Base-by-base conservation (phyloP, 371 early-diverging fungal genomes). In the Lichtheimia hyalospora region DNA sequence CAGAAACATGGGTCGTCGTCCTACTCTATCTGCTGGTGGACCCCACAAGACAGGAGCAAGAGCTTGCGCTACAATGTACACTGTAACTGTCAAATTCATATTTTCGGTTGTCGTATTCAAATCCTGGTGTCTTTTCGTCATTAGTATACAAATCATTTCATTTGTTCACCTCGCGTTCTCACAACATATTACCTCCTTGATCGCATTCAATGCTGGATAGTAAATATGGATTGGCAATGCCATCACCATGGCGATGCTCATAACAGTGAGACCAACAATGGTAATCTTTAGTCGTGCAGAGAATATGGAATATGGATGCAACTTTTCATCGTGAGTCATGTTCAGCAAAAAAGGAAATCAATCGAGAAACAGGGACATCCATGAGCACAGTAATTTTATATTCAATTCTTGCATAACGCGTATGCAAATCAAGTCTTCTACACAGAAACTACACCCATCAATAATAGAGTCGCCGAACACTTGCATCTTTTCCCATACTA, bases 1-100 rank as follows among this genome's bases (percentile, higher is more conserved):
- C 7, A 78, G 64, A 55, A 85, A 60, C 3, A 60, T 52, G 14
- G 60, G 60, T 2, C 65, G 59, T 18, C 65, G 55, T 5, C 65
- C 65, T 57, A 57, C 52, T 7, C 42, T 25, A 55, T 64, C 65
- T 5, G 65, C 65, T 10, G 60, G 27, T 6, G 65, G 52, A 5
- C 60, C 65, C 60, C 65, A 64, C 18, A 64, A 56, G 5, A 53
- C 42, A 12, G 63, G 63, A 6, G 57, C 49, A 25, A 63, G 13
- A 6, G 50, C 63, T 43, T 63, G 57, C 4, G 57, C 57, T n/a
- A 63, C 16, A 27, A 51, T 50, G 25, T 63, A 54, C 2, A 49
- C 49, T 2, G 61, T 61, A 39, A 61, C 55, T 41, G 55, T 55
- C 8, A 61, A 42, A 48, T 61, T 55, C 28, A 60, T 53, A 14